Conservation (phyloP, 139 green algal genomes). For the Tetradesmus lagerheimii region DNA sequence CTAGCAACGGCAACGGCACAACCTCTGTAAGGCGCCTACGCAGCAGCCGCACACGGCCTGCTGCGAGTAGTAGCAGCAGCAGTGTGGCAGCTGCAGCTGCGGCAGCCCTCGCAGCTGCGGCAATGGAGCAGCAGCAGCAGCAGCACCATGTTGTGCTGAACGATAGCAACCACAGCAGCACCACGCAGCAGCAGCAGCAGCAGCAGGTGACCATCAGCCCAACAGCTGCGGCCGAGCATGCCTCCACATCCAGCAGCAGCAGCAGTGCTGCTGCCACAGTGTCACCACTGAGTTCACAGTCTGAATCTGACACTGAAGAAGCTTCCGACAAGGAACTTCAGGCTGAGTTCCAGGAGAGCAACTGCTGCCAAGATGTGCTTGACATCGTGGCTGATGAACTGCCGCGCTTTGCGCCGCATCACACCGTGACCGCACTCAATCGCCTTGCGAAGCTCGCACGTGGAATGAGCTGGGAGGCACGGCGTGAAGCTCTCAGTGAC, state of each 20-base stretch:
- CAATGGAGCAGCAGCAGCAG: neutral
- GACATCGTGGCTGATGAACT: conserved; percentile 44
- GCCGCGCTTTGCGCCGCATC: neutral
- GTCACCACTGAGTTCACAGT: neutral
- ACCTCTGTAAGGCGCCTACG: neutral
- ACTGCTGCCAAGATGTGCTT: conserved; percentile 44
- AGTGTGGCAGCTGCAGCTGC: neutral
- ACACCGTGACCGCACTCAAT: conserved; percentile 34
- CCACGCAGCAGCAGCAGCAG: neutral
- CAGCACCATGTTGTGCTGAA: neutral
- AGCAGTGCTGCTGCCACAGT: conserved; percentile 5
- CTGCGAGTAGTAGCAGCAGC: neutral
- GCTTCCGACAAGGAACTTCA: conserved; percentile 21
- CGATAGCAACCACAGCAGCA: neutral
- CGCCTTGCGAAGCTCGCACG: conserved; percentile 1
- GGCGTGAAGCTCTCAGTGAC: neutral
- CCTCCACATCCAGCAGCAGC: conserved; percentile 15
- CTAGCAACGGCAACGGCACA: neutral
- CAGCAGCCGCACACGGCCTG: neutral
- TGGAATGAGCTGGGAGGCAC: neutral
- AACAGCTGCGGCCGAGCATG: neutral
- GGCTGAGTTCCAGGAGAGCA: conserved; percentile 24
- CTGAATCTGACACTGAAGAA: neutral
- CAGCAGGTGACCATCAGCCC: neutral
- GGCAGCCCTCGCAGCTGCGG: neutral